Base-by-base conservation (phyloP, 306 rosid genomes). In the Sindora glabra region DNA sequence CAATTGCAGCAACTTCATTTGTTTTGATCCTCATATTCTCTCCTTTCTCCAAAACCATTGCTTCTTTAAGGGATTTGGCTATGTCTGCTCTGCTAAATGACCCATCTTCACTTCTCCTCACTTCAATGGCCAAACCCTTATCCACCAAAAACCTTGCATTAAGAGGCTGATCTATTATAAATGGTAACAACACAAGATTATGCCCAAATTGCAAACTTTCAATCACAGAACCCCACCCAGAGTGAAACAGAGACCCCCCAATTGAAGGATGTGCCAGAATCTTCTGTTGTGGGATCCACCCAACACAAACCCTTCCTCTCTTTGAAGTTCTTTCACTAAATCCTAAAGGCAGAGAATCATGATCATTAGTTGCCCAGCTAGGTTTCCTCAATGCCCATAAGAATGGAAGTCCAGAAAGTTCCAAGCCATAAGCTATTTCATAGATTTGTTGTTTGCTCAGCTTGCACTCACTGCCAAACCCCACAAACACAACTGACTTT, bases 391-490 rank as follows among this genome's bases (percentile, higher is more conserved):
- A 48, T 44, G 65, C 45, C 86, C 83, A 79, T 0, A 79, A 8
- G 40, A 83, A 83, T 3, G 77, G 65, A 32, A 83, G 15, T 39
- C 62, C 26, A 3, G 79, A 79, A 7, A 56, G 56, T 56, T 83
- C 83, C 1, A 83, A 22, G 15, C 82, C 84, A 47, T 33, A 25
- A 18, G 82, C 86, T 47, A 83, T 71, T 73, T 72, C 78, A 39
- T 40, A 55, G 40, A 69, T 49, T 52, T 80, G 69, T 7, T 77
- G 78, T 15, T 49, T 74, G 10, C 64, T 65, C 4, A 79, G 44
- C 17, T 60, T 77, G 12, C 61, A 79, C 48, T 79, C 86, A 38
- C 74, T 80, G 9, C 82, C 82, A 56, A 77, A 80, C 18, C 79
- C 79, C 0, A 74, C 80, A 48, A 77, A 80, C 5, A 74, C 71